Evolutionary conservation across 495 filamentous ascomycete genomes (phyloP).

Genomic region (Xanthoparmelia taractica): DNA sequence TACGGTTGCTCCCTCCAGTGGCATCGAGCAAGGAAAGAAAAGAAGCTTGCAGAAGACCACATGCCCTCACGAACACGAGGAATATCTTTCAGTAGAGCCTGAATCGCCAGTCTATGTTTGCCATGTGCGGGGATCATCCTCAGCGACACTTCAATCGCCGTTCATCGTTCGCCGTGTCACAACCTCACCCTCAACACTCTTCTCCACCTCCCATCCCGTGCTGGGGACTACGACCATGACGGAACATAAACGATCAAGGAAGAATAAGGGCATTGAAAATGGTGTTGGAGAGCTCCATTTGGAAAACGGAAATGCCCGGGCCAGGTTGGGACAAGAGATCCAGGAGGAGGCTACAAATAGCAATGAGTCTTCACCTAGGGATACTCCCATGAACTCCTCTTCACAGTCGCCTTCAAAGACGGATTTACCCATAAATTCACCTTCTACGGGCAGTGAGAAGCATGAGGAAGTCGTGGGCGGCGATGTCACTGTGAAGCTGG

Average conservation of each 20-base stretch:
- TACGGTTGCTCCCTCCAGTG: not conserved
- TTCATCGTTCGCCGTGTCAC: slow-evolving; percentile 5
- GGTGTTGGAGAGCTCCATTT: slow-evolving; percentile 22
- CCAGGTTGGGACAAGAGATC: slow-evolving; percentile 12
- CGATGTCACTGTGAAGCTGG: slow-evolving; percentile 55
- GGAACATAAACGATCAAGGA: slow-evolving; percentile 13
- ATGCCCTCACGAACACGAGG: not conserved
- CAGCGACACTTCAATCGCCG: slow-evolving; percentile 9
- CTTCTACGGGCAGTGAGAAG: slow-evolving; percentile 34
- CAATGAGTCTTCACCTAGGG: slow-evolving; percentile 24
- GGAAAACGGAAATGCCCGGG: slow-evolving; percentile 16
- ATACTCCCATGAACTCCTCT: slow-evolving; percentile 25
- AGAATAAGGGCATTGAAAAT: slow-evolving; percentile 13
- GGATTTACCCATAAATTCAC: slow-evolving; percentile 30
- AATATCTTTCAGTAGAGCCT: slow-evolving; percentile 50
- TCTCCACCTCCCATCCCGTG: slow-evolving; percentile 4
- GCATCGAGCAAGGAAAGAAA: not conserved
- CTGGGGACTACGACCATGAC: slow-evolving; percentile 14
- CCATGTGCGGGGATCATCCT: slow-evolving; percentile 18
- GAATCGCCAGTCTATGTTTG: slow-evolving; percentile 39
- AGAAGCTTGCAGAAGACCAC: not conserved
- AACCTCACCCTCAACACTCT: slow-evolving; percentile 7
- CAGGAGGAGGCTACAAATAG: slow-evolving; percentile 20
- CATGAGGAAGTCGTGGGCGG: slow-evolving; percentile 45
- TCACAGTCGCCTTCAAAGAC: slow-evolving; percentile 39